Base-by-base conservation (phyloP, 2,329 filamentous ascomycete genomes). In the Hymenoscyphus scutula region DNA sequence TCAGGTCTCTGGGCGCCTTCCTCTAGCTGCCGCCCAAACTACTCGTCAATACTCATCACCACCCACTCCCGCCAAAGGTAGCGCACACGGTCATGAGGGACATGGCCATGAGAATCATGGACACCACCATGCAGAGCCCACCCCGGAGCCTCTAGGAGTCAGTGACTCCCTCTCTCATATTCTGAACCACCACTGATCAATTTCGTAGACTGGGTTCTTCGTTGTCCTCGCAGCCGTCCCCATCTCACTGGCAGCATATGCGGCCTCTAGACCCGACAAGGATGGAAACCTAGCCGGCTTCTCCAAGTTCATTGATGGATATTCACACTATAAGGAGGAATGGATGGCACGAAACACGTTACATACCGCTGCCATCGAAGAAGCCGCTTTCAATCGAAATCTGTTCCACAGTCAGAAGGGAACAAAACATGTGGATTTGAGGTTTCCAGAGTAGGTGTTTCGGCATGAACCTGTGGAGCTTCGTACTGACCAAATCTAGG, bases 361-460 rank as follows among this genome's bases (percentile, higher is more conserved):
- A 58, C 86, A 88, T 74, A 84, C 83, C 11, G 77, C 79, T 63
- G 81, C 83, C 67, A 76, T 88, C 66, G 85, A 89, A 77, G 82
- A 84, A 76, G 87, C 86, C 27, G 86, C 83, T 38, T 76, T 79
- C 58, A 87, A 90, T 73, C 78, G 84, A 64, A 83, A 86, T 68
- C 73, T 89, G 68, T 88, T 88, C 73, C 77, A 80, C 32, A 78
- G 76, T 63, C 74, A 76, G 61, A 70, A 76, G 25, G 76, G 79
- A 67, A 78, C 76, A 60, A 70, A 71, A 55, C 74, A 79, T 68
- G 77, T 85, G 53, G 79, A 85, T 23, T 74, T 89, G 74, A 83
- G 76, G 72, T 86, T 83, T 70, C 85, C 84, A 37, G 87, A 90
- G 87, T 90, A 82, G 65, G 86, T 83, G 60, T 30, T 5, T 29